Evolutionary conservation across 1,139 yeast species (phyloP).

Genomic region (Kluyveromyces sp.): DNA sequence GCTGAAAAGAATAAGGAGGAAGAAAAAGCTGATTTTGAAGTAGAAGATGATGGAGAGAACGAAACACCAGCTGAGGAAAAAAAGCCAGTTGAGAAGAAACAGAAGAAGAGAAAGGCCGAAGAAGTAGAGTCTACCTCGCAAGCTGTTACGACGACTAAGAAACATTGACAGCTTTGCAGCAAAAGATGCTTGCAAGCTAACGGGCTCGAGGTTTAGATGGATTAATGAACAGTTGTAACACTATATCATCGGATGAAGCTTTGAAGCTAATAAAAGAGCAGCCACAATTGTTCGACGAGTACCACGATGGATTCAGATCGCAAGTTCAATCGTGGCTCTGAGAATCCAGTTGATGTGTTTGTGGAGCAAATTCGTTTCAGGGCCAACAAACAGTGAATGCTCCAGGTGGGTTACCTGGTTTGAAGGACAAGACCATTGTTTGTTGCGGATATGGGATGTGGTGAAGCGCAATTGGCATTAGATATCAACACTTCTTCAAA

Average conservation of each 20-base stretch:
- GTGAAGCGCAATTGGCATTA: conserved; percentile 81
- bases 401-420: conserved; percentile 90
- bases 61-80: conserved; percentile 3
- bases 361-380: conserved; percentile 63
- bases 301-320: conserved; percentile 88
- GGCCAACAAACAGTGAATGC: conserved; percentile 65
- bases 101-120: conserved; percentile 5
- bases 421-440: conserved; percentile 50
- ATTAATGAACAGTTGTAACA: conserved; percentile 92
- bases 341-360: conserved; percentile 88
- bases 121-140: background rate
- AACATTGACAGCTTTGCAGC: conserved; percentile 79
- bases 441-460: conserved; percentile 98
- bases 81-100: conserved; percentile 7
- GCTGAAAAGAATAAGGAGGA: conserved; percentile 4
- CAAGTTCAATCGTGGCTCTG: conserved; percentile 98
- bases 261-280: conserved; percentile 64
- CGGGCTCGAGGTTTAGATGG: conserved; percentile 96
- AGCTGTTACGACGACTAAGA: conserved; percentile 10
- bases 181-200: conserved; percentile 91
- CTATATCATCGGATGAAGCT: conserved; percentile 74
- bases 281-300: conserved; percentile 86
- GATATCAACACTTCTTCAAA: conserved; percentile 48
- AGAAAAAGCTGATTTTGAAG: conserved; percentile 5
- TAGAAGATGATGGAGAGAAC: conserved; percentile 6